Evolutionary conservation across 73 alveolate species (phyloP).

Genomic region (Halteria grandinella): DNA sequence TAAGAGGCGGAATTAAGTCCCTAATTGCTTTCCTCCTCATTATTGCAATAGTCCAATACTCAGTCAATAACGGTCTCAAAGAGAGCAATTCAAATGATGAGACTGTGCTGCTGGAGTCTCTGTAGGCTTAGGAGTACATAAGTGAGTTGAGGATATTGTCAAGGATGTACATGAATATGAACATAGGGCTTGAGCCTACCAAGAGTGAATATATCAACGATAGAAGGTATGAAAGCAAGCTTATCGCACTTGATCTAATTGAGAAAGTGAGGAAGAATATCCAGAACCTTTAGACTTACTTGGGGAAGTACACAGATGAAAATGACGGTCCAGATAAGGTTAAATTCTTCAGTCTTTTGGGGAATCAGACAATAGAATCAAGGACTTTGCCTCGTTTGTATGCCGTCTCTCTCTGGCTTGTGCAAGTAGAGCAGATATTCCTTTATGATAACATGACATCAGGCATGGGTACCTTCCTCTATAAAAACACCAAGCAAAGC

Average conservation of each 20-base stretch:
- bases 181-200: slow-evolving; percentile 4
- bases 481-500: no score
- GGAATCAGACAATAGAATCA: not conserved
- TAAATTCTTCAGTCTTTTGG: not conserved
- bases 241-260: not conserved
- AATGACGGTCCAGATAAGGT: not conserved
- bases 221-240: slow-evolving; percentile 8
- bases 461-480: not conserved
- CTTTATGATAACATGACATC: not conserved
- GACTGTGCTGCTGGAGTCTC: not conserved
- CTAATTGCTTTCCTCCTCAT: not conserved
- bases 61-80: not conserved
- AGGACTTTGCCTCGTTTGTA: not conserved
- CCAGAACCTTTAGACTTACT: not conserved
- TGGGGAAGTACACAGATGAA: not conserved
- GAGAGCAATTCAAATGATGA: slow-evolving; percentile 1
- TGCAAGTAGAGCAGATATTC: not conserved
- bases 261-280: slow-evolving; percentile 13
- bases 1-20: not conserved
- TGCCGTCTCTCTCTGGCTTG: slow-evolving; percentile 22
- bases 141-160: not conserved
- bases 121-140: slow-evolving; percentile 1
- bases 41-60: not conserved
- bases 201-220: not conserved
- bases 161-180: slow-evolving; percentile 6